Base-by-base conservation (phyloP, 2,329 filamentous ascomycete genomes). In the Immersiporthe knoxdaviesiana region DNA sequence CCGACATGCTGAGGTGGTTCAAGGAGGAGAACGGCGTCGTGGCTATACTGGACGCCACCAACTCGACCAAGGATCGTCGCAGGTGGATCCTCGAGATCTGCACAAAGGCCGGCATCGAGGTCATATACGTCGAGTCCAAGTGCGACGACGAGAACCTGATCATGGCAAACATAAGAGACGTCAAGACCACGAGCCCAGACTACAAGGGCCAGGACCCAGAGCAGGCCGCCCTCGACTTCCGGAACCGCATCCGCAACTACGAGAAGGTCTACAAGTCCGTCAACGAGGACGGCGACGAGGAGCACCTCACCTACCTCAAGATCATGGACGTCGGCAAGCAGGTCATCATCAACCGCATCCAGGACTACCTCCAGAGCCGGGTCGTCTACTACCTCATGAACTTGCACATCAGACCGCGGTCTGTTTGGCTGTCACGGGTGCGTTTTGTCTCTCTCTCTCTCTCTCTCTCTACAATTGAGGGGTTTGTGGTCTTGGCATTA, bases 301-400 rank as follows among this genome's bases (percentile, higher is more conserved):
- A 88, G 74, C 86, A 95, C 74, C 88, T 96, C 75, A 97, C 96
- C 50, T 99, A 97, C 78, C 91, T 98, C 78, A 98, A 99, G 82
- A 91, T 99, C 77, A 97, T 98, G 85, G 91, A 99, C 77, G 93
- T 98, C 16, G 94, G 96, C 70, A 93, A 93, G 74, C 93, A 97
- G 77, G 94, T 98, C 77, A 96, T 98, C 77, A 98, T 99, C 87
- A 99, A 98, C 82, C 91, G 92, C 77, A 97, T 99, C 76, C 91
- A 94, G 78, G 96, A 99, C 80, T 99, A 99, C 77, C 85, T 99
- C 37, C 96, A 97, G 79, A 97, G 93, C 79, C 91, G 96, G 69
- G 91, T 99, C 59, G 95, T 99, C 60, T 99, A 99, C 81, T 99
- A 97, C 79, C 88, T 98, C 69, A 97, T 98, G 90, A 99, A 98